Conservation (phyloP, 768 basidiomycete genomes). For the Termitomyces sp. region DNA sequence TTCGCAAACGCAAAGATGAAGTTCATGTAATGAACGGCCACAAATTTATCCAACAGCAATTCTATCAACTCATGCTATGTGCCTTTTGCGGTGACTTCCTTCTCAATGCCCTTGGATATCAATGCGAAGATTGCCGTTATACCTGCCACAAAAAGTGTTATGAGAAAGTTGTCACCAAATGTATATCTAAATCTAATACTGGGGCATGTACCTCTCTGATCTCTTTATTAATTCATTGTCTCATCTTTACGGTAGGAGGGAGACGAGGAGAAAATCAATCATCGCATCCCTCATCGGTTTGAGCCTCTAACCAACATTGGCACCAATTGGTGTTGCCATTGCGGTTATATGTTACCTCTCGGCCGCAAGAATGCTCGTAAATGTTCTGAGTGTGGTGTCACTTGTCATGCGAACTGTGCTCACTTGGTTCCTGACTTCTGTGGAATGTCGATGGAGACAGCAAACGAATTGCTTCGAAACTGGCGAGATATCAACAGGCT, state of each 20-base stretch:
- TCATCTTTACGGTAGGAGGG: conserved; percentile 55
- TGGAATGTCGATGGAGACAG: conserved; percentile 99
- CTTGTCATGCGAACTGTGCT: conserved; percentile 95
- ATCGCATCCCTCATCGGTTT: conserved; percentile 98
- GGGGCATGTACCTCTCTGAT: conserved; percentile 53
- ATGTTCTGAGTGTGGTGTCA: conserved; percentile 94
- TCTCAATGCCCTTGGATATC: conserved; percentile 95
- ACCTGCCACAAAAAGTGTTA: conserved; percentile 99
- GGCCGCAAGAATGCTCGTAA: conserved; percentile 95
- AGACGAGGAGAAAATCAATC: conserved; percentile 98
- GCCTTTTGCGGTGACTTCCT: conserved; percentile 98
- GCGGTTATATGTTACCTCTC: conserved; percentile 95
- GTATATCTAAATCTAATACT: conserved; percentile 94
- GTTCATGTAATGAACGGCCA: conserved; percentile 99
- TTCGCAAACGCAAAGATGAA: conserved; percentile 96
- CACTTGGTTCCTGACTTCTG: conserved; percentile 99
- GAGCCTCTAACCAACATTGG: conserved; percentile 95
- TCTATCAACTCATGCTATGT: conserved; percentile 98
- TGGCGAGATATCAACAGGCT: conserved; percentile 85
- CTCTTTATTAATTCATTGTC: neutral
- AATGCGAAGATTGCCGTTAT: conserved; percentile 99
- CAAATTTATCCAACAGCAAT: conserved; percentile 94
- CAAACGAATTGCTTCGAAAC: conserved; percentile 86
- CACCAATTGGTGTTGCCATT: conserved; percentile 99
- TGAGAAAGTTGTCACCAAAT: conserved; percentile 98